Evolutionary conservation across 2,329 filamentous ascomycete genomes (phyloP), one percentile per base, ranked within the genome.

Genomic region (Amesomyces nigricolor): DNA sequence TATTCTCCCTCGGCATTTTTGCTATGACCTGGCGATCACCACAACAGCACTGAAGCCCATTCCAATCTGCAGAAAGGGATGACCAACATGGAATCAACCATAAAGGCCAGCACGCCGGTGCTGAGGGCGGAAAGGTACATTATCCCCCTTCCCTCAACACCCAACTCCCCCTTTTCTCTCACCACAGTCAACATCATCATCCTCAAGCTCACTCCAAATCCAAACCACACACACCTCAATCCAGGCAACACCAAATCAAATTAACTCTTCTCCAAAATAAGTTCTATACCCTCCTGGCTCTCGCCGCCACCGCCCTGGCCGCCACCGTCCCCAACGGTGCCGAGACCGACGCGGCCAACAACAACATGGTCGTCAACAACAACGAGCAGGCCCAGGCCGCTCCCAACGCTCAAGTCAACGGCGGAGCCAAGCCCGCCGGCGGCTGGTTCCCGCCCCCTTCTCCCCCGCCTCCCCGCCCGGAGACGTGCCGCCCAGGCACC

Each of bases 231-330:
- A 22, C 52, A 43, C 39, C 11, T 8, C 19, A 43, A 26, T 26
- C 30, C 29, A 42, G 19, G 11, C 47, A 32, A 40, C 29, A 17
- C 11, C 48, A 29, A 47, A n/a, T 39, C 37, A 54, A 50, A 26
- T 1, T 4, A 26, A 26, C 22, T 26, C 22, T 38, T 43, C 17
- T 40, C 47, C 57, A 59, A 57, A n/a, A 65, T 66, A 63, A 64
- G 62, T 22, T 61, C 59, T 13, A 58, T 38, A 17, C 58, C 52
- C 14, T 56, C 53, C 29, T 62, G 58, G 32, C 57, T 48, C 52
- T 61, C 35, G 46, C 62, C 47, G 49, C 56, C 17, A 52, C 59
- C 40, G 55, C 56, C 48, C 35, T 54, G 39, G 47, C 53, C 22
- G 54, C 57, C 22, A 56, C 56, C 42, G 17, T 32, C 37, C 46